Evolutionary conservation across 2,329 filamentous ascomycete genomes (phyloP), one percentile per base, ranked within the genome.

Genomic region (Scedosporium aurantiacum): DNA sequence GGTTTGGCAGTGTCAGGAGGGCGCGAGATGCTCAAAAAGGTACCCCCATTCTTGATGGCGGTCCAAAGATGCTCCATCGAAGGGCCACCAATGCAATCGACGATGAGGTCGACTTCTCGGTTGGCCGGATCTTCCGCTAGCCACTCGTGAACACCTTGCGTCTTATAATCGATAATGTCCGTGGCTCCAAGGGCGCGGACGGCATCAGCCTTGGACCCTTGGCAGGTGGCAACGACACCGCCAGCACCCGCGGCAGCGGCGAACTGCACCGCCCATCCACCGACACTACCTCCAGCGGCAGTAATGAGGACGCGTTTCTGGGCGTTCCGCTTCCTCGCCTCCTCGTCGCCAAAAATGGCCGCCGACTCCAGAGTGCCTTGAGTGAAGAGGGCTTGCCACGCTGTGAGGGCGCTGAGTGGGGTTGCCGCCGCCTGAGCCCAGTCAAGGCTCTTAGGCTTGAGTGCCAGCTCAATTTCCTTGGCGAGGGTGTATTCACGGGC

Each of bases 361-460:
- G 37, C 61, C 12, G 63, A 63, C 28, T 74, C 68, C 14, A 76
- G 64, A 3, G 57, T 63, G 1, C 72, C 71, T n/a, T 74, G 70
- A 4, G 66, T 59, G 62, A 78, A 78, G 21, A 76, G 62, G 5
- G 67, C 70, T 67, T 77, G 75, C 62, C 69, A 75, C 3, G 74
- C 75, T 0, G 75, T 77, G 27, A 76, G 64, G 14, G 75, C 73
- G 61, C 71, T 74, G 21, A 77, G 66, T 2, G 75, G 75, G 28
- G 71, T 68, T 3, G 73, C 71, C 1, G 74, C 72, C 0, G 74
- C 71, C 23, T 75, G 68, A 2, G 67, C 67, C 68, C 72, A 74
- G 37, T 60, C 63, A n/a, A 77, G 62, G 3, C 63, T 63, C 40
- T 64, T 61, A 0, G 75, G 74, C 50, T 70, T 70, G 6, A 68